Percentiles rank a stretch among this genome's conserved stretches.
These are phyloP conservation scores for Saturnispora besseyi DNA, from an alignment of 805 yeast species.

Conservation along the genomic window DNA sequence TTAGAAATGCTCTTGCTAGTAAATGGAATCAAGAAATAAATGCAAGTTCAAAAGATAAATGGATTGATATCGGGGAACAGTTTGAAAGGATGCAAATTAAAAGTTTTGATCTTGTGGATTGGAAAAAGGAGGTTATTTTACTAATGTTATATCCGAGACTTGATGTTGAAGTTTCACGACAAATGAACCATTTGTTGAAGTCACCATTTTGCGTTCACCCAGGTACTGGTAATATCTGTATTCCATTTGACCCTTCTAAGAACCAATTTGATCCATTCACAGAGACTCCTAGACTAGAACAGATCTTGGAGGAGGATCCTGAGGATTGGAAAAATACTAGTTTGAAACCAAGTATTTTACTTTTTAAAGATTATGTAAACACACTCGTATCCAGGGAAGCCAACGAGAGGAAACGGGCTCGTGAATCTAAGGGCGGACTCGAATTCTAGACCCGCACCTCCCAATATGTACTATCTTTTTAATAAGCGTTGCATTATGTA, in stretches of 20 bases:
- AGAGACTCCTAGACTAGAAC: conserved; percentile 63
- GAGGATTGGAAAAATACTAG: conserved; percentile 56
- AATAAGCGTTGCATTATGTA: neutral
- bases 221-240: conserved; percentile 90
- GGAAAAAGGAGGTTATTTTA: conserved; percentile 73
- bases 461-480: neutral
- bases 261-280: conserved; percentile 64
- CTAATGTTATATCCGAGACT: conserved; percentile 82
- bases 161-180: conserved; percentile 88
- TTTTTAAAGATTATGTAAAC: conserved; percentile 7
- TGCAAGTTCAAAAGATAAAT: conserved; percentile 52
- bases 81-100: conserved; percentile 32
- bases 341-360: conserved; percentile 24
- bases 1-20: conserved; percentile 42
- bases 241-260: conserved; percentile 56
- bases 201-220: conserved; percentile 98
- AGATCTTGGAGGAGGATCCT: conserved; percentile 55
- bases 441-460: neutral
- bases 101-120: conserved; percentile 43
- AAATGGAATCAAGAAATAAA: conserved; percentile 52
- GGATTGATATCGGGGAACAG: conserved; percentile 63
- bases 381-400: conserved; percentile 5
- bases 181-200: conserved; percentile 82
- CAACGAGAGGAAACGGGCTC: neutral
- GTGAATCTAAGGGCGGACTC: conserved; percentile 1